phyloP scores from a whole-genome alignment of 768 basidiomycete genomes.

The Leccinum broughii region DNA sequence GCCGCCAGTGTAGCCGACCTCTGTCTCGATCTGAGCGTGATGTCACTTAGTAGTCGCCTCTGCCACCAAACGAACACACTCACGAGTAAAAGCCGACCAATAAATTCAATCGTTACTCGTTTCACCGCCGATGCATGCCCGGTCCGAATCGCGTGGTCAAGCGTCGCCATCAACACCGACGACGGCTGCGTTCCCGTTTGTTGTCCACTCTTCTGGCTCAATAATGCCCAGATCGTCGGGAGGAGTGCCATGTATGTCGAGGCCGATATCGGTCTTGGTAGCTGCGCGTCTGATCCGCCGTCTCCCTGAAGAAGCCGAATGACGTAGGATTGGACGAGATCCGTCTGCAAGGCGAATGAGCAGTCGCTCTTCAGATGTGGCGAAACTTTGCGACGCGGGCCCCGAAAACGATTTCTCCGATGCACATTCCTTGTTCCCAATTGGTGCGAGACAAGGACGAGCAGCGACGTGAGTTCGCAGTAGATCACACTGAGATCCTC shows the following conservation, averaged over 20 bases:
- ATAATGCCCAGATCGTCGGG: constrained; percentile 76
- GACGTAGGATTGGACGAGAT: constrained; percentile 61
- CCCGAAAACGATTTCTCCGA: constrained; percentile 12
- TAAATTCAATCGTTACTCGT: constrained; percentile 68
- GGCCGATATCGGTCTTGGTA: constrained; percentile 54
- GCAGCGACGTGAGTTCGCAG: constrained; percentile 72
- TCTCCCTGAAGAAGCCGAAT: constrained; percentile 56
- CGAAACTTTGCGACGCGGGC: constrained; percentile 17
- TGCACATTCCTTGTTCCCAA: constrained; percentile 8
- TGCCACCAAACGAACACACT: constrained; percentile 17
- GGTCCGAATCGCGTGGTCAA: constrained; percentile 65
- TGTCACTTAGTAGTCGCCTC: constrained; percentile 4
- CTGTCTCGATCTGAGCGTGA: constrained; percentile 55
- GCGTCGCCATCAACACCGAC: constrained; percentile 48
- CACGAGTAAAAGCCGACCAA: constrained; percentile 71
- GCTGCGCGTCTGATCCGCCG: constrained; percentile 39
- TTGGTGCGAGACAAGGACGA: constrained; percentile 42
- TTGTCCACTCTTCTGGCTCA: constrained; percentile 47
- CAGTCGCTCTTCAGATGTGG: constrained; percentile 18
- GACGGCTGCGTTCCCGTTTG: constrained; percentile 19
- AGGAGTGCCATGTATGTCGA: constrained; percentile 64
- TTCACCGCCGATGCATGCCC: constrained; percentile 66
- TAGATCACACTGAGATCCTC: constrained; percentile 77
- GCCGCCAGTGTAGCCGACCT: constrained; percentile 50
- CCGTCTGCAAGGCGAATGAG: constrained; percentile 41